Evolutionary conservation across 305 asterid genomes (phyloP).

Genomic region (Fraxinus xanthoxyloides): DNA sequence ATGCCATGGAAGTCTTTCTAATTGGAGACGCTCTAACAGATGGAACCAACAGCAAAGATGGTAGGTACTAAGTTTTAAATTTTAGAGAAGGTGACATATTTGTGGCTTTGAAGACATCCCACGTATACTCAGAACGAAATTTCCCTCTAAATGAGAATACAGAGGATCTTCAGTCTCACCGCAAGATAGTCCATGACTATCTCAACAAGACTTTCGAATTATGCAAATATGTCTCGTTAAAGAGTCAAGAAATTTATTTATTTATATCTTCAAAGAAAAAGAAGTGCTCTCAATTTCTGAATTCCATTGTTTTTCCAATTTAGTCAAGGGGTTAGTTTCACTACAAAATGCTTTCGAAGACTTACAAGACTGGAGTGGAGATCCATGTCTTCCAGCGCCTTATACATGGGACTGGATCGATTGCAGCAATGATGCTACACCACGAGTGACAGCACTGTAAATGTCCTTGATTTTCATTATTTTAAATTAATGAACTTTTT

Average conservation of each 20-base stretch:
- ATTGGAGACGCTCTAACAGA: slow-evolving; percentile 36
- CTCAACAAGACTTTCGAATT: not conserved
- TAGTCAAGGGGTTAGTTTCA: slow-evolving; percentile 47
- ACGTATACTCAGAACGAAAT: not conserved
- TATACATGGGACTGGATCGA: slow-evolving; percentile 74
- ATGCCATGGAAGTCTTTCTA: slow-evolving; percentile 54
- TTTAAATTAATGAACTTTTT: not conserved
- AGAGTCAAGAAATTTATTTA: not conserved
- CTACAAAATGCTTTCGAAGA: slow-evolving; percentile 35
- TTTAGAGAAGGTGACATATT: not conserved
- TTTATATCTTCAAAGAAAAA: not conserved
- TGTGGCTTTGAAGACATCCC: not conserved
- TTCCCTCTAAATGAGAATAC: not conserved
- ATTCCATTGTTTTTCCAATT: not conserved
- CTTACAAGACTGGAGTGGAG: slow-evolving; percentile 55
- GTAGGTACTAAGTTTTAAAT: slow-evolving; percentile 28
- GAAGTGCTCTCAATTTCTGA: not conserved
- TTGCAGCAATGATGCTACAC: slow-evolving; percentile 43
- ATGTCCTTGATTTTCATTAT: not conserved
- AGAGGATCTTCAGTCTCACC: not conserved
- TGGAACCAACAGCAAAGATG: slow-evolving; percentile 50
- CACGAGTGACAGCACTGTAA: slow-evolving; percentile 68
- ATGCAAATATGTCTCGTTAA: not conserved
- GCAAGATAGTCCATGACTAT: not conserved
- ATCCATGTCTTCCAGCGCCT: slow-evolving; percentile 71